Base-by-base conservation (phyloP, 176 grass and related monocot species). In the Oryza glaberrima region DNA sequence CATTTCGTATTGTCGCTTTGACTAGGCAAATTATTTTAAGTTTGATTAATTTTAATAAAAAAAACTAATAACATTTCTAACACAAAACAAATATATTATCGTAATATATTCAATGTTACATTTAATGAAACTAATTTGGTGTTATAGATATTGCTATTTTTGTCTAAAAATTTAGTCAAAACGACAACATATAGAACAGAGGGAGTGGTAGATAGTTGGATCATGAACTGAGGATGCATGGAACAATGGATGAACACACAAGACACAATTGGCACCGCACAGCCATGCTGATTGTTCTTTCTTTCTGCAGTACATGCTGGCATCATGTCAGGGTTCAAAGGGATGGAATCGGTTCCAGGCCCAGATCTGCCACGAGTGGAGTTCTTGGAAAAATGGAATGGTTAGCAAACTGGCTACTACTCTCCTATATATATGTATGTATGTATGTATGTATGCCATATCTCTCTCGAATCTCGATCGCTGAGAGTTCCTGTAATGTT, bases 301-400 rank as follows among this genome's bases (percentile, higher is more conserved):
- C 16, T 1, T 49, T 67, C 83, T 93, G 91, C 90, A 98, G 96
- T 89, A 80, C 87, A 84, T 88, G 96, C 96, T 70, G 96, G 96
- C 71, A 92, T 98, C 74, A 78, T 98, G 82, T 98, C 96, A 44
- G 96, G 96, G 5, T 95, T 86, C 68, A 81, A 86, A 20, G 96
- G 96, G 30, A 28, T 98, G 86, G 93, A 98, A 82, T 88, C 96
- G 28, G 65, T 87, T 34, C 96, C 96, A 19, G 93, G 89, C 1
- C 96, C 93, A 7, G 80, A 89, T 20, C 19, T 98, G 86, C 93
- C 96, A n/a, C 76, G 85, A 28, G 73, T 98, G 45, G 93, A 98
- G 87, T 91, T 96, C 80, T 73, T 98, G 69, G 86, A 93, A 5
- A 90, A 95, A 89, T 98, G 91, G 96, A 98, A 96, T 85, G 96